These are phyloP conservation scores for Jamesozyma jinghongensis DNA, from an alignment of 805 yeast species.

Conservation along the genomic window DNA sequence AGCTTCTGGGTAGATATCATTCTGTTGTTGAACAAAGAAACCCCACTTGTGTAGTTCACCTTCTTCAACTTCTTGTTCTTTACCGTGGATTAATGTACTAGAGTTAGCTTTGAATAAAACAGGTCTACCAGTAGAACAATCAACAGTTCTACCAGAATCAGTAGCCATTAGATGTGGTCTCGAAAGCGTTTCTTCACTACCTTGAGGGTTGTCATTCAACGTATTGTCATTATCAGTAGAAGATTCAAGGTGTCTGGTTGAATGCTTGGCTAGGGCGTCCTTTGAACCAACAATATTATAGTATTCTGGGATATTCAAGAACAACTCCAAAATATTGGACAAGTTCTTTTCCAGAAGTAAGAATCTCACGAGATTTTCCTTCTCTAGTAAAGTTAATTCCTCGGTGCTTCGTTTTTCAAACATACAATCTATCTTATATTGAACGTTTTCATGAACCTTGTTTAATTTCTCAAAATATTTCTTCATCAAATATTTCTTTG, in stretches of 20 bases:
- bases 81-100: conserved; percentile 56
- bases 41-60: conserved; percentile 88
- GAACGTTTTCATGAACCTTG: conserved; percentile 32
- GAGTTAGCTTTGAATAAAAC: conserved; percentile 56
- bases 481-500: conserved; percentile 32
- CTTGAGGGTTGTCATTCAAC: no score
- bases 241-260: conserved; percentile 9
- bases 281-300: conserved; percentile 9
- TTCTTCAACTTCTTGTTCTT: conserved; percentile 73
- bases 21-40: conserved; percentile 61
- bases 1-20: conserved; percentile 30
- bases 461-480: conserved; percentile 36
- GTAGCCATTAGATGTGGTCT: conserved; percentile 65
- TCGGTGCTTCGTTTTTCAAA: conserved; percentile 48
- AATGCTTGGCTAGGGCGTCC: neutral
- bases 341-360: conserved; percentile 63
- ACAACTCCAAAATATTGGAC: conserved; percentile 40
- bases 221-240: neutral
- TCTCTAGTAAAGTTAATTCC: conserved; percentile 54
- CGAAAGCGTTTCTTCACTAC: conserved; percentile 4
- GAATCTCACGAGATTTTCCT: conserved; percentile 62
- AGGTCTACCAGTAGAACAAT: conserved; percentile 64
- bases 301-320: conserved; percentile 22
- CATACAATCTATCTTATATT: conserved; percentile 46
- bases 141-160: conserved; percentile 53